Percentiles rank a stretch among this genome's conserved stretches.
Evolutionary conservation across 2,329 filamentous ascomycete species (phyloP).

Genomic region (Neonectria ditissima): DNA sequence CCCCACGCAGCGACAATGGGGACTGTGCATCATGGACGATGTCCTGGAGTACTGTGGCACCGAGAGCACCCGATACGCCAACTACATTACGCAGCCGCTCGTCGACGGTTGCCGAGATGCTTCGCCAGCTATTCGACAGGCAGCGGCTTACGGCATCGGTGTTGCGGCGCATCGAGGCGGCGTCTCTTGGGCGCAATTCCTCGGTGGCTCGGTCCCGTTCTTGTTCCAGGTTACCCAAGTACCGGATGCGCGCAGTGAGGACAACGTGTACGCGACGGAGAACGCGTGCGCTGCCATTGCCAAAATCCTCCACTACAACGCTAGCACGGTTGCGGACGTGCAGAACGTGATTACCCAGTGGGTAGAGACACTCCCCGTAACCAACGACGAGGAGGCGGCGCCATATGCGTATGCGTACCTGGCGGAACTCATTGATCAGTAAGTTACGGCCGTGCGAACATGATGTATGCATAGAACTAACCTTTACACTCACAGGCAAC

Average conservation of each 20-base stretch:
- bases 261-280: conserved; percentile 96
- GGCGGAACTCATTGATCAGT: conserved; percentile 93
- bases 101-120: conserved; percentile 87
- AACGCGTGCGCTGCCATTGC: conserved; percentile 97
- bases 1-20: conserved; percentile 95
- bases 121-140: conserved; percentile 92
- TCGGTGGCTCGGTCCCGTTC: conserved; percentile 80
- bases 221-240: conserved; percentile 88
- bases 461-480: conserved; percentile 40
- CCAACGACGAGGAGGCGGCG: conserved; percentile 96
- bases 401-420: conserved; percentile 96
- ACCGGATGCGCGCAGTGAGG: conserved; percentile 85
- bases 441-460: conserved; percentile 60
- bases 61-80: conserved; percentile 87
- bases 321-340: conserved; percentile 78
- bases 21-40: conserved; percentile 98
- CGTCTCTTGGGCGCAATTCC: conserved; percentile 86
- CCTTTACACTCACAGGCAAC: conserved; percentile 70
- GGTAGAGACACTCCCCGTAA: conserved; percentile 90
- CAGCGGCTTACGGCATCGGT: conserved; percentile 94
- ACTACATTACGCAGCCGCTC: conserved; percentile 88
- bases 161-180: conserved; percentile 95
- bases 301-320: conserved; percentile 94
- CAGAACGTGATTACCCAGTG: conserved; percentile 85
- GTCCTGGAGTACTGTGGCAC: conserved; percentile 96